A percentile compares a stretch with the other conserved stretches of the same genome.
Conservation (phyloP, 2,329 filamentous ascomycete species). For the Talaromyces sp. region DNA sequence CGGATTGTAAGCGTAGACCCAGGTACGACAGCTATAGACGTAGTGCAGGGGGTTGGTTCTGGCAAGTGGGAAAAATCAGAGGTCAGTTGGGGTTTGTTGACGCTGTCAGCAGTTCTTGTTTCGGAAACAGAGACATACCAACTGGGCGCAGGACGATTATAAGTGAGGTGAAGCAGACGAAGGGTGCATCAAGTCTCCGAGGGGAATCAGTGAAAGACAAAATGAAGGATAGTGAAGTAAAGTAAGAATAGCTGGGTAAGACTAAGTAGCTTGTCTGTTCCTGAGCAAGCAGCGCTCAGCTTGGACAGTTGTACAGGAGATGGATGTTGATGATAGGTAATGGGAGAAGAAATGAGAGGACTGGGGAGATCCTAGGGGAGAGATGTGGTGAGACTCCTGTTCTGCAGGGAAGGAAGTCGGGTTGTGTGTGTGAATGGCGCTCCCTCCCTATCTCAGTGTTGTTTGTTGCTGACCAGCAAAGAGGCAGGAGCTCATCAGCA, state of each 20-base stretch:
- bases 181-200: neutral
- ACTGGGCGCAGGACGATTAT: neutral
- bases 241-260: slow-evolving; percentile 17
- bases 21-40: neutral
- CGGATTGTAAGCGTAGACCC: neutral
- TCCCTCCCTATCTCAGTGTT: neutral
- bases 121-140: neutral
- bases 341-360: neutral
- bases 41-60: neutral
- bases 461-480: neutral
- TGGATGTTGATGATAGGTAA: neutral
- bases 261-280: slow-evolving; percentile 5
- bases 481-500: neutral
- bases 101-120: neutral
- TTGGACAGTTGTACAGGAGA: neutral
- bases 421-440: neutral
- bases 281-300: neutral
- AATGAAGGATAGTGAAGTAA: neutral
- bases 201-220: neutral
- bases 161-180: neutral
- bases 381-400: neutral
- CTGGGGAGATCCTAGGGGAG: neutral
- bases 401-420: neutral
- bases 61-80: neutral
- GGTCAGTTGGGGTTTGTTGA: neutral